Conservation (phyloP, 768 basidiomycete genomes). For the Lactarius evosmus region DNA sequence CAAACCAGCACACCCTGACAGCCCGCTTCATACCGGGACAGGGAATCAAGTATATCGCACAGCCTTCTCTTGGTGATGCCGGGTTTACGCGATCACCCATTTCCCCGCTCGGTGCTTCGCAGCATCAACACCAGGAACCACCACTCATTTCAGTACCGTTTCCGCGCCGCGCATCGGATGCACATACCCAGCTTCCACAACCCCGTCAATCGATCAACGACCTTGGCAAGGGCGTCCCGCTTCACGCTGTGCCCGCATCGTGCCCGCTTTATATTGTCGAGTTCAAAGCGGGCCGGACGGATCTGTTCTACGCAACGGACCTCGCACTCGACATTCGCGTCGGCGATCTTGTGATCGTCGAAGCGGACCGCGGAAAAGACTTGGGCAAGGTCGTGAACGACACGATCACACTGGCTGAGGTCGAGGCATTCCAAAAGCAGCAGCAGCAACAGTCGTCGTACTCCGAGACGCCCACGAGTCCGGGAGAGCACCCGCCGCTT, state of each 20-base stretch:
- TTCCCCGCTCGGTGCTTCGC: conserved; percentile 44
- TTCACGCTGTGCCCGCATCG: conserved; percentile 74
- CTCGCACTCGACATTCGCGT: conserved; percentile 60
- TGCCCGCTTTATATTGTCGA: conserved; percentile 96
- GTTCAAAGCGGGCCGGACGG: conserved; percentile 96
- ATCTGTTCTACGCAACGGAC: conserved; percentile 89
- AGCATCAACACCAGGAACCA: conserved; percentile 28
- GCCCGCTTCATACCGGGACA: conserved; percentile 65
- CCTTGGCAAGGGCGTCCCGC: conserved; percentile 86
- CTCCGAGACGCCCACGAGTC: conserved; percentile 45
- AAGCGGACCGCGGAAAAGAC: conserved; percentile 93
- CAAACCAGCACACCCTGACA: conserved; percentile 40
- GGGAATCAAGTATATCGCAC: conserved; percentile 56
- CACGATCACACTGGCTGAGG: conserved; percentile 83
- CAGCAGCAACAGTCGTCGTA: conserved; percentile 47
- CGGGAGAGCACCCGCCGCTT: conserved; percentile 38
- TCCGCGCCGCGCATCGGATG: conserved; percentile 43
- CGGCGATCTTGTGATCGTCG: conserved; percentile 93
- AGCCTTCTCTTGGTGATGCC: conserved; percentile 31
- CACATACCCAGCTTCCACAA: conserved; percentile 31
- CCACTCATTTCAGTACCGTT: conserved; percentile 24
- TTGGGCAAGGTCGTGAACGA: conserved; percentile 90
- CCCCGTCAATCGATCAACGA: conserved; percentile 40
- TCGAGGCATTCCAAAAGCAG: conserved; percentile 85
- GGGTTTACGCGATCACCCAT: conserved; percentile 49